Evolutionary conservation across 805 yeast genomes (phyloP), one percentile per base, ranked within the genome.

Genomic region (Candida tibetensis): DNA sequence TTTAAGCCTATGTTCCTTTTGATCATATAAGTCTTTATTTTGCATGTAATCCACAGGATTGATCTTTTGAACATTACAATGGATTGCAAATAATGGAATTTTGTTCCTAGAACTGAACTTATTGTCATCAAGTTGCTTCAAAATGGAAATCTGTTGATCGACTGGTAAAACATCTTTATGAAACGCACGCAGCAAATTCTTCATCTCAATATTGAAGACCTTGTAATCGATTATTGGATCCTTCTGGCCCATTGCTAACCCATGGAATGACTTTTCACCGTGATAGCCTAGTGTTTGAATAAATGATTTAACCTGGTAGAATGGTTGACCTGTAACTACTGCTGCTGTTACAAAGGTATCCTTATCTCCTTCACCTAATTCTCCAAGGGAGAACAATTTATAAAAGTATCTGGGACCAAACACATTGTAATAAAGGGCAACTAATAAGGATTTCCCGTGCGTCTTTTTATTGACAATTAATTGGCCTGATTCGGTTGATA

Each of bases 401-500:
- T 42, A 42, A 34, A 36, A 42, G 17, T 25, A 15, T 0, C 30
- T 12, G 9, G 58, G 59, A 18, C 52, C 53, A 56, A 48, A 62
- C 1, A 79, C 58, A 48, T 84, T 83, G 56, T 84, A 84, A 56
- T 81, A 82, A 27, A 79, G 62, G 2, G 85, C 67, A 32, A 84
- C 58, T 19, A 82, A 53, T 29, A 82, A 52, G 0, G 87, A 77
- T 41, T 69, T 72, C 36, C 79, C 51, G 51, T 82, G 90, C 2
- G 66, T 58, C 7, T 71, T 63, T 50, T 82, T 83, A 51, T 81
- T 76, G 16, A 84, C 65, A 47, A 83, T 36, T 29, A 84, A 54
- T 60, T 81, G 83, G 10, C 90, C 91, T 0, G 87, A 74, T 60
- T 84, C 90, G 1, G 82, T 66, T 3, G 85, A 66, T 5, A 84